Evolutionary conservation across 148 eudicot genomes (phyloP).

Genomic region (Linanthus parryae): DNA sequence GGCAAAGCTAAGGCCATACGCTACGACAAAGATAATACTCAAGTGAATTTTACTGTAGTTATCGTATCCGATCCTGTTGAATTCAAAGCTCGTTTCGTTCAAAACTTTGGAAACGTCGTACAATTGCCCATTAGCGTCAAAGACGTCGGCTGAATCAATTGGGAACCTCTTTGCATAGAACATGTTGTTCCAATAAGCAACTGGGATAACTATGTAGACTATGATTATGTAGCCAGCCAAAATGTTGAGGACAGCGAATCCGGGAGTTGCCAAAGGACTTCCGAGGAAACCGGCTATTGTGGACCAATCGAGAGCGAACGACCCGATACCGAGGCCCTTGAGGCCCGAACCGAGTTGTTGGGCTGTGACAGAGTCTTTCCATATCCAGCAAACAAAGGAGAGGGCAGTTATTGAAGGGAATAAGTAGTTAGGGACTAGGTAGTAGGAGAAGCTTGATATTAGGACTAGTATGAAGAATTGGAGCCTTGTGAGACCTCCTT

Average conservation of each 20-base stretch:
- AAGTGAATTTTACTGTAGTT: slow-evolving; percentile 32
- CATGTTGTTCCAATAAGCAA: slow-evolving; percentile 30
- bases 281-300: slow-evolving; percentile 37
- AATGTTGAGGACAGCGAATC: slow-evolving; percentile 37
- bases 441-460: slow-evolving; percentile 34
- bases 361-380: slow-evolving; percentile 38
- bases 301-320: slow-evolving; percentile 44
- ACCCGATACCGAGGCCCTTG: slow-evolving; percentile 38
- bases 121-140: slow-evolving; percentile 14
- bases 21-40: slow-evolving; percentile 31
- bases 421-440: slow-evolving; percentile 31
- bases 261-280: slow-evolving; percentile 48
- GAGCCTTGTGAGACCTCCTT: slow-evolving; percentile 32
- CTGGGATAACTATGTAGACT: slow-evolving; percentile 25
- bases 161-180: slow-evolving; percentile 35
- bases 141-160: slow-evolving; percentile 32
- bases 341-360: slow-evolving; percentile 43
- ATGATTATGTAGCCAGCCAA: slow-evolving; percentile 27
- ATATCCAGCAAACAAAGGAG: slow-evolving; percentile 38
- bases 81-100: slow-evolving; percentile 20
- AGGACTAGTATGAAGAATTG: slow-evolving; percentile 37
- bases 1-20: slow-evolving; percentile 39
- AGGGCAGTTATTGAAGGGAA: slow-evolving; percentile 39
- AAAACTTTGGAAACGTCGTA: slow-evolving; percentile 30
- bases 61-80: slow-evolving; percentile 28